phyloP scores from a whole-genome alignment of 148 eudicot species.

The Bassia scoparia region DNA sequence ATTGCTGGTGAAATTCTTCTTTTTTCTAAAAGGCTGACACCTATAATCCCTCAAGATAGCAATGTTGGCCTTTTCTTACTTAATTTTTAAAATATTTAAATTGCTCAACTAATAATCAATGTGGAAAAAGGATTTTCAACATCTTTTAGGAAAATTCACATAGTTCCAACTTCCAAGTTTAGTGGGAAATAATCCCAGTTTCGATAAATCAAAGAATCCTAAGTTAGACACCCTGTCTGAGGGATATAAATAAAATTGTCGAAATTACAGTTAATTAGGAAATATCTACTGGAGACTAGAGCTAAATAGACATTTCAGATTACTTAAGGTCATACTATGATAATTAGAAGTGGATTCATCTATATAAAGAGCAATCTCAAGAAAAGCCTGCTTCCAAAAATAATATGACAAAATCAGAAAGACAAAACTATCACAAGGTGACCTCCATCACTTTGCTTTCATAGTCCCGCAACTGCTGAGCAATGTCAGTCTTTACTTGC shows the following conservation, averaged over 20 bases:
- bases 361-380: neutral
- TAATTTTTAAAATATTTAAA: neutral
- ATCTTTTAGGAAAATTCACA: neutral
- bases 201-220: neutral
- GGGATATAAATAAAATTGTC: neutral
- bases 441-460: conserved; percentile 97
- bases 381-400: neutral
- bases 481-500: conserved; percentile 98
- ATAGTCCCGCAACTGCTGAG: conserved; percentile 86
- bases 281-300: neutral
- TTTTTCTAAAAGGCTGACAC: neutral
- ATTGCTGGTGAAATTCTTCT: neutral
- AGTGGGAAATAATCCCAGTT: neutral
- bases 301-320: neutral
- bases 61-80: neutral
- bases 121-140: neutral
- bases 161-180: neutral
- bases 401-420: neutral
- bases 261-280: neutral
- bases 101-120: neutral
- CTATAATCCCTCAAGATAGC: neutral
- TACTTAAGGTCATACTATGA: no score
- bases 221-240: neutral
- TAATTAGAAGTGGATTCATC: no score
- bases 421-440: neutral